A percentile compares a stretch with the other conserved stretches of the same genome.
These are phyloP conservation scores for Ostreobium quekettii DNA, from an alignment of 139 green algal genomes.

Conservation along the genomic window DNA sequence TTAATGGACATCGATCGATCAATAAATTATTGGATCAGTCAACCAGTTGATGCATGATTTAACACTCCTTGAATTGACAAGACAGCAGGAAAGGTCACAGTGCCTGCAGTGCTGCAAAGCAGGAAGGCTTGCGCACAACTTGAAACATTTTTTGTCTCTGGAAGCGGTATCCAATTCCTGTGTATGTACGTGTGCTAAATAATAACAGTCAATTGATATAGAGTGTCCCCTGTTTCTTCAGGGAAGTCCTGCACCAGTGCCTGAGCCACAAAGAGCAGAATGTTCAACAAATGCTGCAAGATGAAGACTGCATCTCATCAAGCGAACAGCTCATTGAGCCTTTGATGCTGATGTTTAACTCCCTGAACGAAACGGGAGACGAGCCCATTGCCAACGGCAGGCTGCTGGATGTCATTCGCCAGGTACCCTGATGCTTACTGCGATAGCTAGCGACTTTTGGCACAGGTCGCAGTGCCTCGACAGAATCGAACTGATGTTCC, in stretches of 20 bases:
- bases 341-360: conserved; percentile 72
- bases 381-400: conserved; percentile 73
- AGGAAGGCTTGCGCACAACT: too few species aligned
- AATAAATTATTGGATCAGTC: too few species aligned
- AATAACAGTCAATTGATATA: conserved; percentile 2
- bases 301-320: conserved; percentile 22
- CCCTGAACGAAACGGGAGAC: conserved; percentile 66
- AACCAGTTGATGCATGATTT: too few species aligned
- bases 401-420: conserved; percentile 83
- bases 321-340: conserved; percentile 37
- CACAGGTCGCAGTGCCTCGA: conserved; percentile 56
- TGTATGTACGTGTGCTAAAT: too few species aligned
- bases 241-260: conserved; percentile 67
- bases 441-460: too few species aligned
- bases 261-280: conserved; percentile 48
- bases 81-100: too few species aligned
- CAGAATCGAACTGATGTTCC: conserved; percentile 49
- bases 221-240: neutral
- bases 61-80: too few species aligned
- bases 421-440: conserved; percentile 54
- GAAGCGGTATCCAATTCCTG: too few species aligned
- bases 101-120: too few species aligned
- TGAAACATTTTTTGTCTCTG: too few species aligned
- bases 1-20: too few species aligned
- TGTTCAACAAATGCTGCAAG: conserved; percentile 23